Percentiles rank a stretch among this genome's conserved stretches.
Evolutionary conservation across 345 rosid genomes (phyloP).

Genomic region (Rhodamnia rubescens): DNA sequence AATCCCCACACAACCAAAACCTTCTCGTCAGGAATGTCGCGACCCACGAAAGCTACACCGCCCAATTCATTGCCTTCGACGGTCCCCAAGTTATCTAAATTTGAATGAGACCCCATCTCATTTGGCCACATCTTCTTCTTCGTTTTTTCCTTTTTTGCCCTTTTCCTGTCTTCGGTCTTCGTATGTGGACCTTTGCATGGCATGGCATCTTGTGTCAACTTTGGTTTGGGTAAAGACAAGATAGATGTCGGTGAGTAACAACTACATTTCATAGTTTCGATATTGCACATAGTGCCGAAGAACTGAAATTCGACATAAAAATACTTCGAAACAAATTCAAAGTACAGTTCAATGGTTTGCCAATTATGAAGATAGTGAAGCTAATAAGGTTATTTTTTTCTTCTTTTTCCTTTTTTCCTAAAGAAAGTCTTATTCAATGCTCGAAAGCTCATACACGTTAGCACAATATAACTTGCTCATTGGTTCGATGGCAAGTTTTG

Average conservation of each 20-base stretch:
- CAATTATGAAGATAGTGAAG: background rate
- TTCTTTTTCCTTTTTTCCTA: no score
- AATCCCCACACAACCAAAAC: background rate
- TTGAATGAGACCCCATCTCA: background rate
- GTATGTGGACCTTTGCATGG: background rate
- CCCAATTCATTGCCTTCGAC: background rate
- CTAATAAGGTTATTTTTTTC: fast-evolving
- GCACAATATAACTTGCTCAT: background rate
- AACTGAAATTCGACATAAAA: background rate
- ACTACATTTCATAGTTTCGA: background rate
- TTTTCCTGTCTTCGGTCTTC: background rate
- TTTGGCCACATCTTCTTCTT: background rate
- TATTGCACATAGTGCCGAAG: background rate
- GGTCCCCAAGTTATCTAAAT: background rate
- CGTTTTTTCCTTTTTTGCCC: background rate
- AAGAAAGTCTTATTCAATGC: no score
- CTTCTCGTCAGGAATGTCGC: background rate
- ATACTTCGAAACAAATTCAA: background rate
- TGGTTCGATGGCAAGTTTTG: background rate
- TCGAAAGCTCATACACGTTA: background rate
- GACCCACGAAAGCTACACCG: background rate
- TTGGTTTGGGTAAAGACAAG: background rate
- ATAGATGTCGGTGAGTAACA: background rate
- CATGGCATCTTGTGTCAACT: background rate
- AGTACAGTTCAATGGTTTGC: background rate